Evolutionary conservation across 2,329 filamentous ascomycete genomes (phyloP).

Genomic region (Camillea tinctor): DNA sequence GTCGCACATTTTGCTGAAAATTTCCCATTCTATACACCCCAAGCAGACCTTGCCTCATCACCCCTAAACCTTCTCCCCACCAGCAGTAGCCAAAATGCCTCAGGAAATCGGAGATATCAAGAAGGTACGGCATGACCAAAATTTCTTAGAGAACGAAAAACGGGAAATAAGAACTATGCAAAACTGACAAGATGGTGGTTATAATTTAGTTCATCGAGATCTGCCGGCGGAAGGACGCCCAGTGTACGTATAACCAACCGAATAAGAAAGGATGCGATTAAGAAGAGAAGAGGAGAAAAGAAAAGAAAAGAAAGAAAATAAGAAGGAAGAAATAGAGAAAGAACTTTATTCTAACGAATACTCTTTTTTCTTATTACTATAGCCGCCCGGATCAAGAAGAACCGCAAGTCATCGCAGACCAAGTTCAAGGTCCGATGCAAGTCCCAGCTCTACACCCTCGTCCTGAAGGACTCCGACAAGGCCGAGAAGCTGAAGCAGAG

Average conservation of each 20-base stretch:
- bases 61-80: slow-evolving; percentile 26
- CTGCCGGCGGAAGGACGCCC: slow-evolving; percentile 98
- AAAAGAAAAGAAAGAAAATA: slow-evolving; percentile 15
- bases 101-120: slow-evolving; percentile 98
- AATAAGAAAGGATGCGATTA: slow-evolving; percentile 16
- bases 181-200: slow-evolving; percentile 32
- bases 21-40: slow-evolving; percentile 8
- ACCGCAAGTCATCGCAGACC: slow-evolving; percentile 83
- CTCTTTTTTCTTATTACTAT: slow-evolving; percentile 16
- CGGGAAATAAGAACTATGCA: background rate
- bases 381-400: slow-evolving; percentile 96
- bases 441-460: slow-evolving; percentile 94
- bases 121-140: slow-evolving; percentile 48
- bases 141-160: background rate
- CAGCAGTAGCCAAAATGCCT: slow-evolving; percentile 87
- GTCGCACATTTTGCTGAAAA: slow-evolving; percentile 11
- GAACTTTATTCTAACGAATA: slow-evolving; percentile 32
- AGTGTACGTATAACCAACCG: slow-evolving; percentile 76
- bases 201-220: slow-evolving; percentile 93
- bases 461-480: slow-evolving; percentile 98
- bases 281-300: slow-evolving; percentile 8
- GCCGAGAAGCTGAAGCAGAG: slow-evolving; percentile 99
- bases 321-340: slow-evolving; percentile 1
- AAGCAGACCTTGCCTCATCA: slow-evolving; percentile 4
- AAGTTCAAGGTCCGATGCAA: slow-evolving; percentile 99